These are phyloP conservation scores for Acephala macrosclerotiorum DNA, from an alignment of 2,329 filamentous ascomycete species.

Conservation along the genomic window DNA sequence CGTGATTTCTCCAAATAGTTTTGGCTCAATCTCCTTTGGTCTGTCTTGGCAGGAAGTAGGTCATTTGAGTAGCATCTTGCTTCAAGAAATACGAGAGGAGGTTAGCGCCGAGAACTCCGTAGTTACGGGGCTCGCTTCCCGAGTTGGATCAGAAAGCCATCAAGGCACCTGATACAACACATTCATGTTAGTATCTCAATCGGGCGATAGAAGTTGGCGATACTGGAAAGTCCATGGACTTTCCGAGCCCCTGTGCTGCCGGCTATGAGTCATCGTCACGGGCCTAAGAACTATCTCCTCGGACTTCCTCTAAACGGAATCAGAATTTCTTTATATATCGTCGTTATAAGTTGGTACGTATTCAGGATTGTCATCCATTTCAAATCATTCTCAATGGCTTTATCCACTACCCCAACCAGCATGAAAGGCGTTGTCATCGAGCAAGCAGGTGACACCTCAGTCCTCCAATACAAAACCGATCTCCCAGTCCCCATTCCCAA, in stretches of 20 bases:
- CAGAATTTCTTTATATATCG: background rate
- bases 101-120: no score
- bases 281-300: no score
- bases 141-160: no score
- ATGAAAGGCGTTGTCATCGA: slow-evolving; percentile 75
- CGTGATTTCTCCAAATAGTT: no score
- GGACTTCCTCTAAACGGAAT: background rate
- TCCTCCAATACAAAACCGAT: slow-evolving; percentile 75
- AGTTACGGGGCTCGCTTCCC: no score
- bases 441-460: slow-evolving; percentile 75
- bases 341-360: background rate
- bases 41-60: no score
- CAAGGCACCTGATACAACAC: no score
- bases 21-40: no score
- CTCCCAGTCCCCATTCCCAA: slow-evolving; percentile 72
- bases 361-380: background rate
- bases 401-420: slow-evolving; percentile 30
- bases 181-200: no score
- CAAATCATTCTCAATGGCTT: background rate
- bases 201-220: background rate
- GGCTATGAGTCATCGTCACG: background rate
- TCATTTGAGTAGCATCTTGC: no score
- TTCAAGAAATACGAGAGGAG: no score
- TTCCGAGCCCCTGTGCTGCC: background rate
- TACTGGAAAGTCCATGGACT: slow-evolving; percentile 7